Percentiles rank a stretch among this genome's conserved stretches.
phyloP scores from a whole-genome alignment of 164 flowering plant genomes.

The Amborella trichopoda region DNA sequence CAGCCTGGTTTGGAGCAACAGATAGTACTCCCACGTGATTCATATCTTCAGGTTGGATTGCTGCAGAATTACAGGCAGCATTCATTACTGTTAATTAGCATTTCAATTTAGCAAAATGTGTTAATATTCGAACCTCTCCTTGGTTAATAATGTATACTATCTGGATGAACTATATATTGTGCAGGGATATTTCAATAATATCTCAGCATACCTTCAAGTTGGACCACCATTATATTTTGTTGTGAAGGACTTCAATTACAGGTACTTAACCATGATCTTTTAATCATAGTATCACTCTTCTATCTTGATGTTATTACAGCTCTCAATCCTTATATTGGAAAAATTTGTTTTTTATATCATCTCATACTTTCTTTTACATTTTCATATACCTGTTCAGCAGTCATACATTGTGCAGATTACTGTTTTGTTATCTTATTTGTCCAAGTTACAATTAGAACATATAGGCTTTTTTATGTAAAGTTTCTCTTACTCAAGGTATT shows the following conservation, averaged over 20 bases:
- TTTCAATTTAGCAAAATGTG: not conserved
- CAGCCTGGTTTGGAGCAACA: conserved; percentile 92
- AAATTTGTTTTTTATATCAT: too few relatives aligned
- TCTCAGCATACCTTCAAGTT: conserved; percentile 78
- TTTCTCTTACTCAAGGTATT: too few relatives aligned
- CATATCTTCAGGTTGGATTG: conserved; percentile 85
- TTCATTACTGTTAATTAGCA: not conserved
- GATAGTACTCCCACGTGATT: conserved; percentile 92
- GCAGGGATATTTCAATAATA: conserved; percentile 85
- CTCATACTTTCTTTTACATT: too few relatives aligned
- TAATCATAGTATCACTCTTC: too few relatives aligned
- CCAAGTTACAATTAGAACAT: too few relatives aligned
- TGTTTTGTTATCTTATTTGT: too few relatives aligned
- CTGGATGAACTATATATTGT: conserved; percentile 2
- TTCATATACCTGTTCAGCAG: too few relatives aligned
- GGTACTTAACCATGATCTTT: too few relatives aligned
- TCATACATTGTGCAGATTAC: too few relatives aligned
- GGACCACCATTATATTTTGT: conserved; percentile 97
- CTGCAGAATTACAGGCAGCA: not conserved
- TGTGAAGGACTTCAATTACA: conserved; percentile 85
- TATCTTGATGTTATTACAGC: too few relatives aligned
- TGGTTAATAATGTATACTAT: not conserved
- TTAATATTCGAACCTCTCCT: not conserved
- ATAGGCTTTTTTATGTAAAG: too few relatives aligned
- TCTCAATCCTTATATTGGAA: too few relatives aligned